These are phyloP conservation scores for Pavlovales sp. DNA, from an alignment of 208 protist genomes.

Conservation along the genomic window DNA sequence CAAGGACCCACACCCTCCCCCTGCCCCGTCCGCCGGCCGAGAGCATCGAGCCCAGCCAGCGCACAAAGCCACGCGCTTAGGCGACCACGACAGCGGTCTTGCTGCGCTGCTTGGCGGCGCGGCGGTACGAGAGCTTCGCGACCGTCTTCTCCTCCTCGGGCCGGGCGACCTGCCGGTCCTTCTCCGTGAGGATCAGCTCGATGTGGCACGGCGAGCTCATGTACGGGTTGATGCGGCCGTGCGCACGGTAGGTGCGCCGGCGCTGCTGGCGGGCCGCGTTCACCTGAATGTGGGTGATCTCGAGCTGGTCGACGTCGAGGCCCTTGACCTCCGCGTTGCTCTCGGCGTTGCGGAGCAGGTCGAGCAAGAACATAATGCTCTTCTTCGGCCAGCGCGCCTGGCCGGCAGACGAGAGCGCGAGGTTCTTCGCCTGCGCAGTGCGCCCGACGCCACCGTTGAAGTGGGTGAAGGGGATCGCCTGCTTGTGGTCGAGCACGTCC, in stretches of 20 bases:
- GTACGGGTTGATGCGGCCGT: slow-evolving; percentile 85
- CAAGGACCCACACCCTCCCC: no score
- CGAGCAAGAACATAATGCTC: slow-evolving; percentile 69
- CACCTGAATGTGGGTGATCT: slow-evolving; percentile 77
- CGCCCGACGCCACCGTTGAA: slow-evolving; percentile 65
- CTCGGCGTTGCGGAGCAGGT: slow-evolving; percentile 75
- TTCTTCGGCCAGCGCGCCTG: slow-evolving; percentile 80
- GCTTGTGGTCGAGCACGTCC: slow-evolving; percentile 74
- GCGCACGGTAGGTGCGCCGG: slow-evolving; percentile 81
- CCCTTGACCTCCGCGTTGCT: slow-evolving; percentile 76
- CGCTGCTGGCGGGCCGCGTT: slow-evolving; percentile 74
- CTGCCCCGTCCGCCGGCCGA: no score
- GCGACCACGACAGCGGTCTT: neutral
- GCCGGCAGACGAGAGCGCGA: slow-evolving; percentile 5
- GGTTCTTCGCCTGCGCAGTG: slow-evolving; percentile 60
- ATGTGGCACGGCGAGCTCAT: slow-evolving; percentile 75
- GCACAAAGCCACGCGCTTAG: neutral
- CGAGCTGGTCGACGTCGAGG: slow-evolving; percentile 72
- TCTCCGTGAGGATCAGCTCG: slow-evolving; percentile 72
- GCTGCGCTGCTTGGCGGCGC: neutral
- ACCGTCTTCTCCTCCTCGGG: slow-evolving; percentile 38
- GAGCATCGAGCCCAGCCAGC: no score
- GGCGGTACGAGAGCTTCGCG: neutral
- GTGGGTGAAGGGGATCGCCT: slow-evolving; percentile 76
- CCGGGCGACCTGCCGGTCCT: slow-evolving; percentile 48